Evolutionary conservation across 1,139 yeast species (phyloP).

Genomic region (Zygoascus hellenicus): DNA sequence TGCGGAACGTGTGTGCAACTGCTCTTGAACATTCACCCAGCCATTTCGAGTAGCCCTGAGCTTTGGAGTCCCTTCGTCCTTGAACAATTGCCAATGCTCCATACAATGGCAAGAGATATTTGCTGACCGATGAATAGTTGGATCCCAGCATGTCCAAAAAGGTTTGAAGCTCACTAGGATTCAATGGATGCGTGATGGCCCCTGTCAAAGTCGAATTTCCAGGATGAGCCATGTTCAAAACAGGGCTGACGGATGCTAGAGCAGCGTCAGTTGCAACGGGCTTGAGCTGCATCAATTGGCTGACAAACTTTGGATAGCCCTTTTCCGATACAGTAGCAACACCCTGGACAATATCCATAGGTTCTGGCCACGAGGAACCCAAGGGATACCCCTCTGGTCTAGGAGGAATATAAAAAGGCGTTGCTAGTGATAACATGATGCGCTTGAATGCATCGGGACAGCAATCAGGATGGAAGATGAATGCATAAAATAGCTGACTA

Average conservation of each 20-base stretch:
- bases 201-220: slow-evolving; percentile 34
- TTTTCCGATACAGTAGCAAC: slow-evolving; percentile 31
- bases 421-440: slow-evolving; percentile 29
- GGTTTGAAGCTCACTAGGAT: slow-evolving; percentile 29
- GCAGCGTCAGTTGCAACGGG: slow-evolving; percentile 23
- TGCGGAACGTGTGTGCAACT: slow-evolving; percentile 27
- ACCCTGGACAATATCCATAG: slow-evolving; percentile 29
- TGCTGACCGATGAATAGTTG: slow-evolving; percentile 27
- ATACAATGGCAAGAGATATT: slow-evolving; percentile 32
- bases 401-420: slow-evolving; percentile 29
- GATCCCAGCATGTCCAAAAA: slow-evolving; percentile 26
- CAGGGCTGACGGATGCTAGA: slow-evolving; percentile 28
- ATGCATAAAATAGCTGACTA: slow-evolving; percentile 37
- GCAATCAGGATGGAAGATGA: slow-evolving; percentile 34
- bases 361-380: slow-evolving; percentile 32
- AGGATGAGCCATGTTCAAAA: slow-evolving; percentile 36
- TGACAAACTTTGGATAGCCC: slow-evolving; percentile 34
- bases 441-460: slow-evolving; percentile 32
- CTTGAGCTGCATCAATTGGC: slow-evolving; percentile 30
- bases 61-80: slow-evolving; percentile 8
- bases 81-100: slow-evolving; percentile 21
- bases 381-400: slow-evolving; percentile 30
- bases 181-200: slow-evolving; percentile 36
- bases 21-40: slow-evolving; percentile 16
- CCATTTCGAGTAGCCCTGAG: slow-evolving; percentile 3